Evolutionary conservation across 2,329 filamentous ascomycete genomes (phyloP).

Genomic region (Clathrospora elynae): DNA sequence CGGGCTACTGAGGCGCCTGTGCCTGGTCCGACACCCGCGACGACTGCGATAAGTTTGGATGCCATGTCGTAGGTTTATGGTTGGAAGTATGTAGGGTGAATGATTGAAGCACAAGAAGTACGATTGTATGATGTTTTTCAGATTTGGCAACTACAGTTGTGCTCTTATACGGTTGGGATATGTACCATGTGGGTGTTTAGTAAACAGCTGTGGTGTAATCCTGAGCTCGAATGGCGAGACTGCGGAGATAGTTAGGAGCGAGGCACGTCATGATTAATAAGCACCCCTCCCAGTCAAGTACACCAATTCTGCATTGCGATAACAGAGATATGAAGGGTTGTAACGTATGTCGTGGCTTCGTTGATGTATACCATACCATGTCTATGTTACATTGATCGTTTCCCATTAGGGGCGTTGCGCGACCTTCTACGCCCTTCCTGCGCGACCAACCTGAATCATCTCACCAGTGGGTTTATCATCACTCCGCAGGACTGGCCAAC

Average conservation of each 20-base stretch:
- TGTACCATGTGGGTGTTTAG: conserved; percentile 25
- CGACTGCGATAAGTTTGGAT: conserved; percentile 66
- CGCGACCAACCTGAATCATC: conserved; percentile 87
- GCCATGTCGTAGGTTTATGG: conserved; percentile 33
- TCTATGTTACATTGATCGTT: conserved; percentile 13
- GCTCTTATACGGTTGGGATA: background rate
- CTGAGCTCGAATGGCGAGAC: conserved; percentile 23
- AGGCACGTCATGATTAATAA: conserved; percentile 38
- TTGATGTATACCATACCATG: conserved; percentile 6
- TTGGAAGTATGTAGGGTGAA: background rate
- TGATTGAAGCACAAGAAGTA: conserved; percentile 1
- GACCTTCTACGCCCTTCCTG: conserved; percentile 54
- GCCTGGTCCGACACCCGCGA: conserved; percentile 75
- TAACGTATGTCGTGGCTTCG: conserved; percentile 4
- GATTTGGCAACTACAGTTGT: background rate
- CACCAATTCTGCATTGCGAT: background rate
- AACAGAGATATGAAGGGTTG: background rate
- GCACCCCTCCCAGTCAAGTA: conserved; percentile 8
- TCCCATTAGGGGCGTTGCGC: conserved; percentile 4
- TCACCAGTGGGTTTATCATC: conserved; percentile 76
- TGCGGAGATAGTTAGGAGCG: conserved; percentile 26
- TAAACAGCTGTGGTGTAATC: conserved; percentile 32
- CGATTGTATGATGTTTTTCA: background rate
- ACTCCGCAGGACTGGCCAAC: conserved; percentile 83
- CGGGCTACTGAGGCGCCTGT: conserved; percentile 68